Evolutionary conservation across 176 grass and related monocot genomes (phyloP).

Genomic region (Thalia dealbata): DNA sequence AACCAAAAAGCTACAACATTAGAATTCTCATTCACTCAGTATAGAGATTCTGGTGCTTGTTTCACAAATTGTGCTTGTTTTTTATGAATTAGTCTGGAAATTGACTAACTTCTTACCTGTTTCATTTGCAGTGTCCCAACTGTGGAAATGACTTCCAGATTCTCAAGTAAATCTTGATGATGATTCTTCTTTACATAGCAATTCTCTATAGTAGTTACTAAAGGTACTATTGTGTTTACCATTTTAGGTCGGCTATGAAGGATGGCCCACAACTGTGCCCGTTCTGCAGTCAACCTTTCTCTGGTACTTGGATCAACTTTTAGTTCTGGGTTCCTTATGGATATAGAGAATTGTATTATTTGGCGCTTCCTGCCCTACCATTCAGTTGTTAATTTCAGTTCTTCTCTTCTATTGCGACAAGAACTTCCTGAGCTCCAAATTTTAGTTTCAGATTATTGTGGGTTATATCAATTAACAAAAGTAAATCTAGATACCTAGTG

Average conservation of each 20-base stretch:
- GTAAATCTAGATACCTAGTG: background rate
- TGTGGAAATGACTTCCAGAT: conserved; percentile 82
- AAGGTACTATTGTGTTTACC: conserved; percentile 20
- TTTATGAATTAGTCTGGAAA: background rate
- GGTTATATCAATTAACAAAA: background rate
- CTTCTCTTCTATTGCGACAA: background rate
- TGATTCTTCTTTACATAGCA: background rate
- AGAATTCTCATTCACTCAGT: background rate
- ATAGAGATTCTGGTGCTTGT: background rate
- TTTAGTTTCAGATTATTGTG: background rate
- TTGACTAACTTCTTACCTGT: background rate
- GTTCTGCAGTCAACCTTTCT: conserved; percentile 90
- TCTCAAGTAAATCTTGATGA: conserved; percentile 53
- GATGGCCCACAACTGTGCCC: conserved; percentile 78
- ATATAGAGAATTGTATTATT: too few species aligned
- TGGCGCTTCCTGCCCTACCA: background rate
- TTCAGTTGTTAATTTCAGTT: background rate
- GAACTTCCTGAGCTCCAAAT: background rate
- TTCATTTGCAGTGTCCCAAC: conserved; percentile 57
- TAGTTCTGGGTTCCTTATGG: background rate
- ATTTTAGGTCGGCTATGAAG: conserved; percentile 68
- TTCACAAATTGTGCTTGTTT: background rate
- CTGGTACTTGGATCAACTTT: conserved; percentile 36
- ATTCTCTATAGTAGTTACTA: conserved; percentile 3
- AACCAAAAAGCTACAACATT: background rate